Conservation (phyloP, 2,329 filamentous ascomycete genomes). For the Plenodomus biglobosus region DNA sequence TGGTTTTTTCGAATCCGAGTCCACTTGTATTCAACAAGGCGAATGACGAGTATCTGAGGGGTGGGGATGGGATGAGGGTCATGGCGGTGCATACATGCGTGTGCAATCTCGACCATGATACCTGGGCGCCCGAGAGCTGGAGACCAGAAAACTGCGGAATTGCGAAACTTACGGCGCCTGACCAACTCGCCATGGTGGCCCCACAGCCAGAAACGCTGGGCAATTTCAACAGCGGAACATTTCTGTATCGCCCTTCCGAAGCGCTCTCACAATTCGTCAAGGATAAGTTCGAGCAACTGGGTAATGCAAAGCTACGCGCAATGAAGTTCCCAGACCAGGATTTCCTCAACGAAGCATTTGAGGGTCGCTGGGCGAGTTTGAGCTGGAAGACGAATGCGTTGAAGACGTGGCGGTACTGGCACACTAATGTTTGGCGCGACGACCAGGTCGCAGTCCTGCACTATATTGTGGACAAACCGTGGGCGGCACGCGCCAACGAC, state of each 20-base stretch:
- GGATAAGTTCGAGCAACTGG: conserved; percentile 45
- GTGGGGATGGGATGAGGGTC: conserved; percentile 37
- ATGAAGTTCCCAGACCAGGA: conserved; percentile 59
- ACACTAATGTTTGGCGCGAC: conserved; percentile 54
- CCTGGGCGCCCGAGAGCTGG: conserved; percentile 56
- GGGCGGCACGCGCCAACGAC: conserved; percentile 48
- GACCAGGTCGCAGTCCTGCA: conserved; percentile 52
- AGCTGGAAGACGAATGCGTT: conserved; percentile 57
- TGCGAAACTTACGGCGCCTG: conserved; percentile 42
- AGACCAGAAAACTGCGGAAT: conserved; percentile 53
- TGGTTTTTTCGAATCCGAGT: conserved; percentile 48
- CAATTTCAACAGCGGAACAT: conserved; percentile 56
- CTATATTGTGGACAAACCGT: conserved; percentile 61
- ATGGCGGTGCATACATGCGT: conserved; percentile 56
- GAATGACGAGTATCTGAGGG: conserved; percentile 37
- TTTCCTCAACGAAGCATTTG: conserved; percentile 55
- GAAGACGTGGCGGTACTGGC: conserved; percentile 59
- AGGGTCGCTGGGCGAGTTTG: conserved; percentile 47
- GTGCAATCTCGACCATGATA: conserved; percentile 55
- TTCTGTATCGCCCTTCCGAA: conserved; percentile 52
- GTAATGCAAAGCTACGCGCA: conserved; percentile 37
- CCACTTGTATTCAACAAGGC: conserved; percentile 46
- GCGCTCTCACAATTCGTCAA: conserved; percentile 47
- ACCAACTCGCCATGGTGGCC: conserved; percentile 39
- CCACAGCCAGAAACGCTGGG: conserved; percentile 44